Evolutionary conservation across 2,329 filamentous ascomycete genomes (phyloP), one percentile per base, ranked within the genome.

Genomic region (Apiospora rasikravindrae): DNA sequence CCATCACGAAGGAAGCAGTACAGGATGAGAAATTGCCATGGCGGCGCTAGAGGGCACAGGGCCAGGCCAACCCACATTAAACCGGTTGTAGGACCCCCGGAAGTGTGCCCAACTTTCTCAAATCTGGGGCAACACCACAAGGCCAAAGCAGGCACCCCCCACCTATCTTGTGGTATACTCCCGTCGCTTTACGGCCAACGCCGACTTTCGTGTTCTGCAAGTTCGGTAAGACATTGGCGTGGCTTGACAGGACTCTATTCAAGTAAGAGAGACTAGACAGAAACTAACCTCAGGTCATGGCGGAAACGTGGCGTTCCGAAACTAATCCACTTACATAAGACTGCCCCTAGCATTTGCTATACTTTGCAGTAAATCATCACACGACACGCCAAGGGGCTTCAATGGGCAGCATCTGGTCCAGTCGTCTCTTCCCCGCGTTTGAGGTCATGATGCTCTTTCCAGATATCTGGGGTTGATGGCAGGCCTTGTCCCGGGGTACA

Each of bases 381-480:
- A 64, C 57, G 57, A 64, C 57, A 64, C 57, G 57, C 57, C 22
- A 64, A 64, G 57, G 33, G 33, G 10, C 57, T 40, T 64, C 57
- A n/a, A 64, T 33, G 22, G 33, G 57, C 57, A 64, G 57, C 33
- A 19, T 37, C 57, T 64, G 57, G 40, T 40, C 57, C 57, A 64
- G 57, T 64, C 57, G 37, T 64, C 57, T 64, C 57, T 64, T 64
- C 57, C 57, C 57, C 57, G 57, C 57, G 57, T 40, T 64, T 40
- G 33, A 64, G 57, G 57, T 64, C 57, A 40, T 40, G 49, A n/a
- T 51, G 49, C n/a, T 14, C 57, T 64, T n/a, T n/a, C 57, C 57
- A 64, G 33, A 64, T n/a, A 40, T 19, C 57, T 64, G 57, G 57
- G 57, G 57, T 64, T 64, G 19, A 40, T 24, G 33, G 57, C 19